A percentile compares a stretch with the other conserved stretches of the same genome.
Evolutionary conservation across 2,329 filamentous ascomycete species (phyloP).

Genomic region (Volutella citrinella): DNA sequence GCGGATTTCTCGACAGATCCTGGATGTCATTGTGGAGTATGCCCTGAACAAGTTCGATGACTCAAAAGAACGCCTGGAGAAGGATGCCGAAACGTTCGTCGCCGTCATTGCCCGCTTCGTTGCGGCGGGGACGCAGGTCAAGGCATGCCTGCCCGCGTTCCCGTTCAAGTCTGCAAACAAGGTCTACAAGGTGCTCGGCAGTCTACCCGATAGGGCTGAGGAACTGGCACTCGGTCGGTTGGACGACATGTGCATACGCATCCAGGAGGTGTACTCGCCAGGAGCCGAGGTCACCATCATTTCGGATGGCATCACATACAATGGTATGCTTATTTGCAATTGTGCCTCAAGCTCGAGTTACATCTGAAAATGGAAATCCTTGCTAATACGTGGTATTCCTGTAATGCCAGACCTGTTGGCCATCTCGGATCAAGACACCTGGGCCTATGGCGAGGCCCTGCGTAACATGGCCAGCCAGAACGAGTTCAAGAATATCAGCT

Average conservation of each 20-base stretch:
- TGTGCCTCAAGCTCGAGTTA: too few relatives aligned
- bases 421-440: slow-evolving; percentile 8
- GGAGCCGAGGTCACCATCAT: slow-evolving; percentile 8
- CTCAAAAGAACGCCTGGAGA: too few relatives aligned
- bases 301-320: slow-evolving; percentile 9
- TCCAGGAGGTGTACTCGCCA: slow-evolving; percentile 6
- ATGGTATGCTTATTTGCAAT: slow-evolving; percentile 4
- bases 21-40: too few relatives aligned
- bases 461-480: slow-evolving; percentile 8
- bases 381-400: too few relatives aligned
- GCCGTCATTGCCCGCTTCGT: too few relatives aligned
- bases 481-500: slow-evolving; percentile 5
- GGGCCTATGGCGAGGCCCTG: slow-evolving; percentile 8
- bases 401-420: slow-evolving; percentile 8
- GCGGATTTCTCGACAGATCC: too few relatives aligned
- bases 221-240: slow-evolving; percentile 9
- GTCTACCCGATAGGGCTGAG: slow-evolving; percentile 7
- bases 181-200: slow-evolving; percentile 9
- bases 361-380: too few relatives aligned
- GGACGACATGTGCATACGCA: slow-evolving; percentile 5
- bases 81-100: too few relatives aligned
- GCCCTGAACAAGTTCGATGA: too few relatives aligned
- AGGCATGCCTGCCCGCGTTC: slow-evolving; percentile 11
- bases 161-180: slow-evolving; percentile 9
- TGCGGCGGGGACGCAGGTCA: slow-evolving; percentile 5